Base-by-base conservation (phyloP, 352 stramenopile species). In the Phytopythium helicoides region DNA sequence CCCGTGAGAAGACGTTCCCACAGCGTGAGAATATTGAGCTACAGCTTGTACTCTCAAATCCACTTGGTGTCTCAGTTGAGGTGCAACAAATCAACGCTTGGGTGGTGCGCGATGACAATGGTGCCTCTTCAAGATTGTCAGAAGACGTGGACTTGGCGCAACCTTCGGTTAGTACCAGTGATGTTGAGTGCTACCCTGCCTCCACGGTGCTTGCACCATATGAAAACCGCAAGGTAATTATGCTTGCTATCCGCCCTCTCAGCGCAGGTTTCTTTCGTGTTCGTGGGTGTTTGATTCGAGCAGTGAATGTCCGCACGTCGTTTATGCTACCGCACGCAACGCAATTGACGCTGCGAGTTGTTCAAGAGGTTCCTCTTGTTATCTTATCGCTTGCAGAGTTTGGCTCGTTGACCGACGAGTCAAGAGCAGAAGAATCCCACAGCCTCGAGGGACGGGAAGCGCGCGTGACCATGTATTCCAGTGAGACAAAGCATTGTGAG, bases 21-120 rank as follows among this genome's bases (percentile, higher is more conserved):
- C 54, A 80, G 37, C 45, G 78, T 46, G 85, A 92, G 47, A 63
- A 49, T 23, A 62, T 94, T 16, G 68, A 80, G 18, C 49, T 92
- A 6, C 67, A 82, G 26, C 58, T 92, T 45, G 57, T 52, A 3
- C 45, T 92, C 26, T 81, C 81, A 1, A 94, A 94, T 37, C 85
- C 81, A 35, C 64, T 81, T 3, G 77, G 80, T 8, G 67, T 94
- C n/a, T 22, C 50, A 14, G 47, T 93, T 5, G 74, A 86, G 26
- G 42, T 92, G 16, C 73, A 90, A 35, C 70, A 90, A 41, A 53
- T 89, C 18, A 73, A 57, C 34, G 62, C 68, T 8, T 92, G 81
- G 80, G 57, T 89, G 3, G 53, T 47, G 6, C 66, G 58, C 11
- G 51, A 41, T 21, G 45, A 50, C 11, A 56, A 70, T 19, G 42